phyloP scores from a whole-genome alignment of 805 yeast species.

The Monosporozyma unispora region DNA sequence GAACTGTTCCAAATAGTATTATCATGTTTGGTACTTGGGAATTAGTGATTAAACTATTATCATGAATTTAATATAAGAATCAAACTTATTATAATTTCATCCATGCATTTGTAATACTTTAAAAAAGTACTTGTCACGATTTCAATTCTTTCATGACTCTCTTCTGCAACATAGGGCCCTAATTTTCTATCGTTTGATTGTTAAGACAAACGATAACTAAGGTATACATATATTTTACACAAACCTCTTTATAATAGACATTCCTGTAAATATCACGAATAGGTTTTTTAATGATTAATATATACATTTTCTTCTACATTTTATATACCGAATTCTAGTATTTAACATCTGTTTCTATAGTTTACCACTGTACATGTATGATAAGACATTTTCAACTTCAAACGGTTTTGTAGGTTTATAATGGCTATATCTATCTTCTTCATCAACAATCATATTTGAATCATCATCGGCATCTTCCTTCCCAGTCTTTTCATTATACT shows the following conservation, averaged over 20 bases:
- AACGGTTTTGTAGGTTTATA: conserved; percentile 25
- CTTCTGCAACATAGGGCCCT: too few species aligned
- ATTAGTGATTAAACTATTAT: conserved; percentile 52
- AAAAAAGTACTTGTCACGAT: too few species aligned
- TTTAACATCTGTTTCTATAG: neutral
- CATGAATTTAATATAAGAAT: conserved; percentile 17
- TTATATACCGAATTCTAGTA: neutral
- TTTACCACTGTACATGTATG: conserved; percentile 39
- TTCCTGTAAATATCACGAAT: conserved; percentile 4
- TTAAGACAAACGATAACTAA: neutral
- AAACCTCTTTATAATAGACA: neutral
- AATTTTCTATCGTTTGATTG: neutral
- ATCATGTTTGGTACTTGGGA: conserved; percentile 99
- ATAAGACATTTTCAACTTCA: conserved; percentile 33
- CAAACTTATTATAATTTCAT: neutral
- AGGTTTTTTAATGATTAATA: neutral
- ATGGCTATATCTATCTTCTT: conserved; percentile 58
- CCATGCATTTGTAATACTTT: neutral
- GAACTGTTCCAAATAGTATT: conserved; percentile 96
- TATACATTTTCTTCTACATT: neutral
- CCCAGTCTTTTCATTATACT: conserved; percentile 50
- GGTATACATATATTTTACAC: neutral
- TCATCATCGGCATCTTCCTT: neutral
- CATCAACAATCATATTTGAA: neutral
- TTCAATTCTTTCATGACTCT: too few species aligned